phyloP scores from a whole-genome alignment of 108 stramenopile species.

The Aureococcus anophagefferens region DNA sequence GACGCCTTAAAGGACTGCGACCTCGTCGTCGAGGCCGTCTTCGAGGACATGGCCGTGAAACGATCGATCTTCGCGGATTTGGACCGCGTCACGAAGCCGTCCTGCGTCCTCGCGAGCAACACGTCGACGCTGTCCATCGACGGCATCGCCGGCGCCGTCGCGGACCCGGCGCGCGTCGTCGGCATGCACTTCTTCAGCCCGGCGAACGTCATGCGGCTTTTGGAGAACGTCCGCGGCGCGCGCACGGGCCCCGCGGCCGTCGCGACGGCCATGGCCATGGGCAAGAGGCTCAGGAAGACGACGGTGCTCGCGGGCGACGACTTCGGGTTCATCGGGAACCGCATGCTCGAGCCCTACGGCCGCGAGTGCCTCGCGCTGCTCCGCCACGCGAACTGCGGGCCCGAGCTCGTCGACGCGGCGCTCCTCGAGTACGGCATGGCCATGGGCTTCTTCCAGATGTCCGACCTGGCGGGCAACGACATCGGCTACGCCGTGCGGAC shows the following conservation, averaged over 20 bases:
- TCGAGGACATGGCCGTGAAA: conserved; percentile 85
- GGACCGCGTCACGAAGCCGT: conserved; percentile 48
- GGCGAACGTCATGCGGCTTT: conserved; percentile 84
- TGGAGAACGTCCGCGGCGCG: conserved; percentile 75
- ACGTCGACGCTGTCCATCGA: conserved; percentile 90
- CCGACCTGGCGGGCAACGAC: conserved; percentile 89
- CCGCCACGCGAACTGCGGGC: conserved; percentile 26
- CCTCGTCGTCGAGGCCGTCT: conserved; percentile 87
- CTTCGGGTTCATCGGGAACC: conserved; percentile 94
- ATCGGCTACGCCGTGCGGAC: conserved; percentile 47
- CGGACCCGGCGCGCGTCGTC: background rate
- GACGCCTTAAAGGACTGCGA: conserved; percentile 47
- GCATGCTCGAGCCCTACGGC: conserved; percentile 76
- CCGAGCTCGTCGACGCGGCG: conserved; percentile 61
- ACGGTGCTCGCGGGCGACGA: conserved; percentile 92
- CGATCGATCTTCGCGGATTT: conserved; percentile 61
- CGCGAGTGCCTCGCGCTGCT: conserved; percentile 33
- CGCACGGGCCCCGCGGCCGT: conserved; percentile 47
- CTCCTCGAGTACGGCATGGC: conserved; percentile 69
- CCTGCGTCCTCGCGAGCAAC: conserved; percentile 53
- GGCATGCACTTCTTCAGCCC: conserved; percentile 97
- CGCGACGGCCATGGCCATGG: conserved; percentile 55
- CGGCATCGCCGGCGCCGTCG: conserved; percentile 50
- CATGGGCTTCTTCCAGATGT: conserved; percentile 75
- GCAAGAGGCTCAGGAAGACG: conserved; percentile 75